phyloP scores from a whole-genome alignment of 2,329 filamentous ascomycete species.

The Pestalotiopsis sp. region DNA sequence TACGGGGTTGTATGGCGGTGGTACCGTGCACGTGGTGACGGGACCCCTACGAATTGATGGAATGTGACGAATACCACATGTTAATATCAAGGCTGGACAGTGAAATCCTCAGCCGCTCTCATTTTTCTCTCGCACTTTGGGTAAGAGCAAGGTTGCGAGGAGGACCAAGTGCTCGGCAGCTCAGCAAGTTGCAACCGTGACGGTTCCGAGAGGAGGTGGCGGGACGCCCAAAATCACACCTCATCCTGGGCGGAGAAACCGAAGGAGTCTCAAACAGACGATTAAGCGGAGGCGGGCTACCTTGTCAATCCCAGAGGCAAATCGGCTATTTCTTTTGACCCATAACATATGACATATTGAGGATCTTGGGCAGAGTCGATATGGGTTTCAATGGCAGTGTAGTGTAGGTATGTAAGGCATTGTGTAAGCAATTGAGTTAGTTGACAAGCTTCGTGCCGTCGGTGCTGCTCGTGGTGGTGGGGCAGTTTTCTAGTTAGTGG shows the following conservation, averaged over 20 bases:
- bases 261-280: not conserved
- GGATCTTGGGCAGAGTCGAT: not conserved
- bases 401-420: not conserved
- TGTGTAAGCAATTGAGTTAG: not conserved
- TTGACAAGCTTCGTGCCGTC: no score
- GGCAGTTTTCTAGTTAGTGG: no score
- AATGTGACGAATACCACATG: not conserved
- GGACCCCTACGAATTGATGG: not conserved
- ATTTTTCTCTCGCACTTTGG: not conserved
- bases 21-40: not conserved
- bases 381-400: not conserved
- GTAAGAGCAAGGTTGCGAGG: not conserved
- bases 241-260: not conserved
- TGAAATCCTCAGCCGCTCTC: not conserved
- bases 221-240: not conserved
- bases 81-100: not conserved
- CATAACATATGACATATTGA: not conserved
- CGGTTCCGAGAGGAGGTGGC: not conserved
- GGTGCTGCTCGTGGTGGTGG: no score
- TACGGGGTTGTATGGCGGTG: not conserved
- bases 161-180: conserved; percentile 6
- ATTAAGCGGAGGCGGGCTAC: not conserved
- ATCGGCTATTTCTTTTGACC: not conserved
- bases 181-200: conserved; percentile 2
- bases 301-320: not conserved